Evolutionary conservation across 192 early-diverging fungal species (phyloP).

Genomic region (Geranomyces michiganensis): DNA sequence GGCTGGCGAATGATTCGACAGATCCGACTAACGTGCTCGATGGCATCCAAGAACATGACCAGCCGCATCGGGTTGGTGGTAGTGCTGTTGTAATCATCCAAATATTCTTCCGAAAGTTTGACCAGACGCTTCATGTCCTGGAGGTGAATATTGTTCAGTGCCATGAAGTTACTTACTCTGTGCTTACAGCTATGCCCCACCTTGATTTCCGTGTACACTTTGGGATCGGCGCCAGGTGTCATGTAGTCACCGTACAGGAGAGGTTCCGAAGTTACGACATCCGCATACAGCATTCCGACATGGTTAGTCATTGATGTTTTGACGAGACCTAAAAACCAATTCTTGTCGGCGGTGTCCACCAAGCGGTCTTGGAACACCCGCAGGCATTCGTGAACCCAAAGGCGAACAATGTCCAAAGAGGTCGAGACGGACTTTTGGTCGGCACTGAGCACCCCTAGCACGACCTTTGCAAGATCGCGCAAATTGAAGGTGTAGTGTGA

Average conservation of each 20-base stretch:
- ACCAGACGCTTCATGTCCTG: conserved; percentile 56
- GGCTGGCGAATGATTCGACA: conserved; percentile 63
- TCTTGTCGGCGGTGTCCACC: conserved; percentile 62
- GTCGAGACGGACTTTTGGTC: conserved; percentile 51
- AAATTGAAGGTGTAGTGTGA: conserved; percentile 70
- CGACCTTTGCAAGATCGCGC: conserved; percentile 62
- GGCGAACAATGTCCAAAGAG: conserved; percentile 56
- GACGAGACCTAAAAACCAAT: conserved; percentile 57
- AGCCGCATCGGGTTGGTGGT: conserved; percentile 61
- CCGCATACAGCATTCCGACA: conserved; percentile 49
- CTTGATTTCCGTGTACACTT: conserved; percentile 61
- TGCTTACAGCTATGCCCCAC: neutral
- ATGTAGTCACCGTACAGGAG: conserved; percentile 64
- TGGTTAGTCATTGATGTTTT: conserved; percentile 48
- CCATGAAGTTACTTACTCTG: neutral
- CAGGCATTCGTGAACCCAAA: conserved; percentile 64
- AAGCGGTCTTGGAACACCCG: conserved; percentile 65
- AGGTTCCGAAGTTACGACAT: conserved; percentile 58
- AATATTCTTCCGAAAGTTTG: conserved; percentile 61
- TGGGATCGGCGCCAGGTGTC: conserved; percentile 58
- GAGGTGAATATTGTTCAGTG: neutral
- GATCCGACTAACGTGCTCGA: conserved; percentile 63
- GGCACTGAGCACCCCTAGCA: conserved; percentile 59
- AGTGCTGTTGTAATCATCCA: conserved; percentile 66
- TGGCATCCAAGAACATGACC: conserved; percentile 69